phyloP scores from a whole-genome alignment of 2,329 filamentous ascomycete species.

The Microsporum canis region DNA sequence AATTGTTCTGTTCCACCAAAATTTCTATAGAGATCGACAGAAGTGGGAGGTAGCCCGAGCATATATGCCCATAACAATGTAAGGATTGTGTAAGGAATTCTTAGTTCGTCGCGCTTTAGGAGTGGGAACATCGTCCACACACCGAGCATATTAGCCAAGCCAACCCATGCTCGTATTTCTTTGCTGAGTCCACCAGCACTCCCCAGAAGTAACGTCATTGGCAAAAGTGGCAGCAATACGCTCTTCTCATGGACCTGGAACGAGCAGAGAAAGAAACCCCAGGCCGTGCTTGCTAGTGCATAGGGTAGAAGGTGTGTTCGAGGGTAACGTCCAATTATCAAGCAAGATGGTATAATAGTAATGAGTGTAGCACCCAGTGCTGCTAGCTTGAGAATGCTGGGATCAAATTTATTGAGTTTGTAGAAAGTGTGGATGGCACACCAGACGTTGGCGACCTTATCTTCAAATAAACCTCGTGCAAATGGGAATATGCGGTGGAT shows the following conservation, averaged over 20 bases:
- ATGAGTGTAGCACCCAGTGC: conserved; percentile 64
- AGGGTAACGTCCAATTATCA: conserved; percentile 68
- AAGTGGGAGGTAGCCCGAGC: conserved; percentile 71
- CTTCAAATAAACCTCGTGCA: conserved; percentile 88
- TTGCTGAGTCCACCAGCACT: conserved; percentile 66
- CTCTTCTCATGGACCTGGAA: conserved; percentile 99
- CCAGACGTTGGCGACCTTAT: conserved; percentile 98
- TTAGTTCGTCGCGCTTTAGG: conserved; percentile 70
- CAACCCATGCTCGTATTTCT: conserved; percentile 75
- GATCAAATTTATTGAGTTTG: conserved; percentile 68
- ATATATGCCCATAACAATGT: conserved; percentile 85
- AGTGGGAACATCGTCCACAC: conserved; percentile 92
- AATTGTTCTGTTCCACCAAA: conserved; percentile 25
- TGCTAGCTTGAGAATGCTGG: conserved; percentile 59
- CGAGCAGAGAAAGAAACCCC: conserved; percentile 96
- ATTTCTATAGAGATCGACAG: conserved; percentile 54
- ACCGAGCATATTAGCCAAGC: conserved; percentile 85
- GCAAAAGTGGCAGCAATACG: conserved; percentile 78
- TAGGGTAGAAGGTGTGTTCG: conserved; percentile 65
- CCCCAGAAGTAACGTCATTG: conserved; percentile 80
- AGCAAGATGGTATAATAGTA: conserved; percentile 67
- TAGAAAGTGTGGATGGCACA: conserved; percentile 83
- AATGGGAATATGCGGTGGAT: conserved; percentile 94
- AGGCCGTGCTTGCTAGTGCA: conserved; percentile 71
- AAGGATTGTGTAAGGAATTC: conserved; percentile 73